Percentiles rank a stretch among this genome's conserved stretches.
Conservation (phyloP, 108 stramenopile species). For the Pseudonitzschia delicatissima region DNA sequence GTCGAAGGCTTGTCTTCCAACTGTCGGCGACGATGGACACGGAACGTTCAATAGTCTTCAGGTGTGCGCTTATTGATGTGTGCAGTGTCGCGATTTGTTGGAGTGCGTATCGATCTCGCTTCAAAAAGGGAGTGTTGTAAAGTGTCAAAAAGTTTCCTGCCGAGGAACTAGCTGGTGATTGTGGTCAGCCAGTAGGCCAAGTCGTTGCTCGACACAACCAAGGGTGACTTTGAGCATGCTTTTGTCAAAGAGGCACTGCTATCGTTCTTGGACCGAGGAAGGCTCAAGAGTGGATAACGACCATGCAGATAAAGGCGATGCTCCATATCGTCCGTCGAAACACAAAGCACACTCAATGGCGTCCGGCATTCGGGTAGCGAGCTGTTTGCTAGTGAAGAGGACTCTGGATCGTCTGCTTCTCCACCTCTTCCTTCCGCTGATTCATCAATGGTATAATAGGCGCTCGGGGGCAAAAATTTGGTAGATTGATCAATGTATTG, state of each 20-base stretch:
- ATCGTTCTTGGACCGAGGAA: background rate
- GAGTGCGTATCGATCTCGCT: slow-evolving; percentile 52
- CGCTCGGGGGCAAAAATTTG: slow-evolving; percentile 41
- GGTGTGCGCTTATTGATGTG: slow-evolving; percentile 49
- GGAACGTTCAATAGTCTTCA: slow-evolving; percentile 37
- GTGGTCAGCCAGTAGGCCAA: slow-evolving; percentile 10
- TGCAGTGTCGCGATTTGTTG: slow-evolving; percentile 63
- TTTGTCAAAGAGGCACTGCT: background rate
- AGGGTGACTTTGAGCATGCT: background rate
- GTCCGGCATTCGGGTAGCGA: slow-evolving; percentile 41
- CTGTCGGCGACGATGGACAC: slow-evolving; percentile 39
- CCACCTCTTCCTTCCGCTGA: slow-evolving; percentile 3
- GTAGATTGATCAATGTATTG: slow-evolving; percentile 39
- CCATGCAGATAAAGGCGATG: slow-evolving; percentile 71
- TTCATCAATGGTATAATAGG: slow-evolving; percentile 7
- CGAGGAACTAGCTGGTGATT: background rate
- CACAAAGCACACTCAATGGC: slow-evolving; percentile 64
- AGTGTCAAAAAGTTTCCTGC: slow-evolving; percentile 19
- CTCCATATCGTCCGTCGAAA: slow-evolving; percentile 39
- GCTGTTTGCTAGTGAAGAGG: background rate
- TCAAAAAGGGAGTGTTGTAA: slow-evolving; percentile 47
- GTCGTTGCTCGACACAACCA: slow-evolving; percentile 25
- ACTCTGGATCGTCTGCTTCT: slow-evolving; percentile 7
- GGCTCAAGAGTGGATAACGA: slow-evolving; percentile 49
- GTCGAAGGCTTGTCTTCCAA: slow-evolving; percentile 70